These are phyloP conservation scores for Cinnamomum chago DNA, from an alignment of 164 flowering plant species.

Conservation along the genomic window DNA sequence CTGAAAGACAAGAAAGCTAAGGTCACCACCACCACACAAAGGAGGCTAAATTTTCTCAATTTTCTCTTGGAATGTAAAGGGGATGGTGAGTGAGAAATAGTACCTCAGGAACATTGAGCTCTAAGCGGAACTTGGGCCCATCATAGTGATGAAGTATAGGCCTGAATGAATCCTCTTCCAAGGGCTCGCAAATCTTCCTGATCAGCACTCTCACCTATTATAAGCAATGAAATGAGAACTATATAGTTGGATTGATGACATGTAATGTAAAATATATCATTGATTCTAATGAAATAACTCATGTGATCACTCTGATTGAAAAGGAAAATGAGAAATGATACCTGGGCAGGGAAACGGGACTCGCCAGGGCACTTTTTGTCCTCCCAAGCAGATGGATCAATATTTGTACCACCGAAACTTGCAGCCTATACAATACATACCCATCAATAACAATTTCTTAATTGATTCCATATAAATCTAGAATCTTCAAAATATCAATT, in stretches of 20 bases:
- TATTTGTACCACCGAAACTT: slow-evolving; percentile 92
- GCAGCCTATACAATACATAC: slow-evolving; percentile 54
- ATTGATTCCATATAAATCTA: background rate
- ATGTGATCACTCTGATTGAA: background rate
- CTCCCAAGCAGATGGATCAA: slow-evolving; percentile 93
- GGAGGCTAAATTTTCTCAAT: background rate
- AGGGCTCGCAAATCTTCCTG: slow-evolving; percentile 72
- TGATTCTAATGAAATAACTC: background rate
- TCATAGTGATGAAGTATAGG: slow-evolving; percentile 97
- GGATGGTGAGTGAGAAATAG: background rate
- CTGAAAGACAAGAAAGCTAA: slow-evolving; percentile 24
- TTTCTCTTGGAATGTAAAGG: background rate
- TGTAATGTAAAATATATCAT: background rate
- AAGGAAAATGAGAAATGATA: slow-evolving; percentile 11
- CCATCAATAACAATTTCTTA: background rate
- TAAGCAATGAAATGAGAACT: background rate
- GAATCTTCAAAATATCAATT: background rate
- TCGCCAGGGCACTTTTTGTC: slow-evolving; percentile 89
- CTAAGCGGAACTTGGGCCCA: slow-evolving; percentile 98
- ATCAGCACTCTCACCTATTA: slow-evolving; percentile 63
- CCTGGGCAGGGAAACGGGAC: slow-evolving; percentile 98
- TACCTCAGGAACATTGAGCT: slow-evolving; percentile 87
- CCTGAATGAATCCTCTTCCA: slow-evolving; percentile 95
- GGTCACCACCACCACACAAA: background rate
- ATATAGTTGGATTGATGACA: background rate